Evolutionary conservation across 2,329 filamentous ascomycete species (phyloP).

Genomic region (Colletotrichum coccodes): DNA sequence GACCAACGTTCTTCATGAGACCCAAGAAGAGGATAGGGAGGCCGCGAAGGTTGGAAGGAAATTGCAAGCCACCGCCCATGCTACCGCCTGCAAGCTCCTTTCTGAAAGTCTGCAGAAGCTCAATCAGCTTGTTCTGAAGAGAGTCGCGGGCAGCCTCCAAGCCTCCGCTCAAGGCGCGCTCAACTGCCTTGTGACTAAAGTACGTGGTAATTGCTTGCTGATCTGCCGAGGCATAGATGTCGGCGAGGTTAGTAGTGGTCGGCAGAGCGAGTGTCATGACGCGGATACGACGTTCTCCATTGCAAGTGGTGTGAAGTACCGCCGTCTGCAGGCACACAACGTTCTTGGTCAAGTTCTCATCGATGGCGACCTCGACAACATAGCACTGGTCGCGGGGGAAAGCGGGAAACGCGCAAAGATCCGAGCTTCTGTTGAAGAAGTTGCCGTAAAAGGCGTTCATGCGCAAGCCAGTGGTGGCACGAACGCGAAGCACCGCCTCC

Average conservation of each 20-base stretch:
- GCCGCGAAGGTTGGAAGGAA: conserved; percentile 90
- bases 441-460: conserved; percentile 99
- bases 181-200: conserved; percentile 97
- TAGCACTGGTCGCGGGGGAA: conserved; percentile 98
- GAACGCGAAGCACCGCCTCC: conserved; percentile 94
- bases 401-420: conserved; percentile 96
- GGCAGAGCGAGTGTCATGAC: conserved; percentile 94
- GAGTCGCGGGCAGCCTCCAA: conserved; percentile 92
- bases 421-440: conserved; percentile 98
- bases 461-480: conserved; percentile 91
- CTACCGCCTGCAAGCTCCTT: conserved; percentile 97
- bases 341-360: conserved; percentile 91
- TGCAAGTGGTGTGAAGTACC: conserved; percentile 96
- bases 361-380: conserved; percentile 97
- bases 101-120: conserved; percentile 93
- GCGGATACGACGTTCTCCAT: conserved; percentile 93
- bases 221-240: conserved; percentile 94
- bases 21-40: conserved; percentile 92
- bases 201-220: conserved; percentile 93
- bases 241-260: conserved; percentile 89
- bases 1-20: conserved; percentile 94
- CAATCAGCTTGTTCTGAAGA: conserved; percentile 89
- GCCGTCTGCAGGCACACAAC: conserved; percentile 94
- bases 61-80: conserved; percentile 93
- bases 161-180: conserved; percentile 85